Evolutionary conservation across 2,329 filamentous ascomycete genomes (phyloP), one percentile per base, ranked within the genome.

Genomic region (Calycina herbarum): DNA sequence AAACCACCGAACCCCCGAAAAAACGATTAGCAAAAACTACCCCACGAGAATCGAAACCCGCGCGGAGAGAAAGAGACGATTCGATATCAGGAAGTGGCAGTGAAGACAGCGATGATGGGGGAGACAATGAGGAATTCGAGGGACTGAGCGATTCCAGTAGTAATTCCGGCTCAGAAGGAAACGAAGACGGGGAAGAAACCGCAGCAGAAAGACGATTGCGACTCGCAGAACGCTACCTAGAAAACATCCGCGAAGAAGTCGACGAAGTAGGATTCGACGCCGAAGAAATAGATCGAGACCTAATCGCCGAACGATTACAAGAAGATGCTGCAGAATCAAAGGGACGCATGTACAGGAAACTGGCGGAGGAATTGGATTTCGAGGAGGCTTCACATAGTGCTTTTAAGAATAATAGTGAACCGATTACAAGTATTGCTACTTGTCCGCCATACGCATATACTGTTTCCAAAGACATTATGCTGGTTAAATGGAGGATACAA

Each of bases 261-360:
- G 90, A 96, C 72, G 90, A 93, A 69, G 85, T 85, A 62, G 95
- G 93, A 48, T 99, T 98, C 75, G 93, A 99, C 79, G 95, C 95
- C 7, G 93, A 90, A 72, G 92, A 98, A 62, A 91, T 99, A 66
- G 95, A 98, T 79, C 85, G 90, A 66, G 95, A 99, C 76, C 81
- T 97, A 72, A 94, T 99, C 73, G 93, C 94, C 54, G 92, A 96
- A 77, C 84, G 94, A 72, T 81, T 99, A 73, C 89, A 94, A 78
- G 93, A 97, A 79, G 95, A 98, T 76, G 92, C 95, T 56, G 89
- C 95, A 62, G 95, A 97, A 79, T 87, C 87, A 64, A 97, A 97
- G 80, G 95, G 95, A 65, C 90, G 90, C 72, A 85, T 97, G 60
- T 98, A 97, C 80, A 86, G 93, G 61, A 86, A 87, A 76, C 86